A percentile compares a stretch with the other conserved stretches of the same genome.
These are phyloP conservation scores for Tarenaya hassleriana DNA, from an alignment of 345 rosid species.

Conservation along the genomic window DNA sequence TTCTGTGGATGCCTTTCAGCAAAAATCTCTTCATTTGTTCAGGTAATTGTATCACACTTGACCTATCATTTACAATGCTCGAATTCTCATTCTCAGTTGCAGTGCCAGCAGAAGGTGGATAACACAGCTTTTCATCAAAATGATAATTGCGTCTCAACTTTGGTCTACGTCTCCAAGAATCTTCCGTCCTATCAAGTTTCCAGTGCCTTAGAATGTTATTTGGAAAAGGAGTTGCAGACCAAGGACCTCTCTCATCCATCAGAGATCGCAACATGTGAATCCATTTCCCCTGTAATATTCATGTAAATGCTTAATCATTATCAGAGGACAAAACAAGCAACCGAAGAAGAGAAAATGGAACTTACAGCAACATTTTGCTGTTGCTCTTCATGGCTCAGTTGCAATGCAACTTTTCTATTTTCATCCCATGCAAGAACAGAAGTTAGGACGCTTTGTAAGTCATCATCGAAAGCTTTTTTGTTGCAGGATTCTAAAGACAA, in stretches of 20 bases:
- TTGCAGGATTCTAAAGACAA: constrained; percentile 43
- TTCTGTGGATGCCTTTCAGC: constrained; percentile 69
- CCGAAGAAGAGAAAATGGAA: constrained; percentile 4
- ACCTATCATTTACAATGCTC: constrained; percentile 42
- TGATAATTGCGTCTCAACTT: constrained; percentile 86
- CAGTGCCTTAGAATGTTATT: constrained; percentile 59
- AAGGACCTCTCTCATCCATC: constrained; percentile 96
- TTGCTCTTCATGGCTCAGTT: constrained; percentile 71
- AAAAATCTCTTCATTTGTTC: constrained; percentile 94
- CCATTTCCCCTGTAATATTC: constrained; percentile 72
- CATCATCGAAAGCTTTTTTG: constrained; percentile 71
- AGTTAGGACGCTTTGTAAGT: constrained; percentile 51
- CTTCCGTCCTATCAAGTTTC: constrained; percentile 98
- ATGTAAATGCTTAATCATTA: background rate
- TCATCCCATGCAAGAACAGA: constrained; percentile 74
- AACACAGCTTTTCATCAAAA: constrained; percentile 78
- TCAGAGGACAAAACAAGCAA: constrained; percentile 6
- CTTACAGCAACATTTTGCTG: constrained; percentile 77
- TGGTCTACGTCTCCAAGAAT: constrained; percentile 88
- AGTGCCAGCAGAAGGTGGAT: constrained; percentile 46
- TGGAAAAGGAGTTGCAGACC: constrained; percentile 97
- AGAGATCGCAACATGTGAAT: constrained; percentile 86
- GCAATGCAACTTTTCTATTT: constrained; percentile 59
- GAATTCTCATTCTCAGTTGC: constrained; percentile 39
- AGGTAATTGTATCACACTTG: constrained; percentile 79